These are phyloP conservation scores for Colletotrichum spinosum DNA, from an alignment of 2,329 filamentous ascomycete species.

Conservation along the genomic window DNA sequence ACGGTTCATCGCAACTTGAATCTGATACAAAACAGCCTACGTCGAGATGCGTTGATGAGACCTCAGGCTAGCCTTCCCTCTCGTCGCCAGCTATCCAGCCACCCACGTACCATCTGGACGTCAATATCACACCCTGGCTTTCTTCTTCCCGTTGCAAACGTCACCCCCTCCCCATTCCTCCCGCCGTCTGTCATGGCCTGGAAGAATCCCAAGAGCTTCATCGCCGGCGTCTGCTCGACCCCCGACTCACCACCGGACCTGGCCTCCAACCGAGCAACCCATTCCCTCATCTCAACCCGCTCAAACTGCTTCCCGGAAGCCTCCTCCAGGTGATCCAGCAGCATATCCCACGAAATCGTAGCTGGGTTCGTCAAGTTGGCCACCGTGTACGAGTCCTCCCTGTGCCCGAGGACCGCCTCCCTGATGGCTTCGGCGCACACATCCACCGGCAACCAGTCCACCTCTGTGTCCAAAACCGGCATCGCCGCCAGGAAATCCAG, in stretches of 20 bases:
- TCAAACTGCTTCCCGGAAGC: neutral
- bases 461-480: slow-evolving; percentile 5
- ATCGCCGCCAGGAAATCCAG: slow-evolving; percentile 7
- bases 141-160: neutral
- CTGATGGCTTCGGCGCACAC: slow-evolving; percentile 3
- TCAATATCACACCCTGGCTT: neutral
- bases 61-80: neutral
- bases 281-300: slow-evolving; percentile 1
- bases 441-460: slow-evolving; percentile 31
- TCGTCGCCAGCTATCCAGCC: slow-evolving; percentile 13
- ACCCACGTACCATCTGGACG: neutral
- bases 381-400: neutral
- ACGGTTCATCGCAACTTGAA: too few species aligned
- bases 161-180: slow-evolving; percentile 14
- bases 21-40: too few species aligned
- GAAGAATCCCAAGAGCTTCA: slow-evolving; percentile 25
- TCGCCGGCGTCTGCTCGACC: neutral
- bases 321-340: slow-evolving; percentile 3
- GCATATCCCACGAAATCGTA: neutral
- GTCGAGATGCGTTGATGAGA: too few species aligned
- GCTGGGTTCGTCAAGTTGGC: slow-evolving; percentile 6
- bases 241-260: neutral
- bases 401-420: neutral
- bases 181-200: slow-evolving; percentile 8
- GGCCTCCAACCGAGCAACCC: slow-evolving; percentile 12